Evolutionary conservation across 1,139 yeast species (phyloP).

Genomic region (Magnusiomyces paraingens): DNA sequence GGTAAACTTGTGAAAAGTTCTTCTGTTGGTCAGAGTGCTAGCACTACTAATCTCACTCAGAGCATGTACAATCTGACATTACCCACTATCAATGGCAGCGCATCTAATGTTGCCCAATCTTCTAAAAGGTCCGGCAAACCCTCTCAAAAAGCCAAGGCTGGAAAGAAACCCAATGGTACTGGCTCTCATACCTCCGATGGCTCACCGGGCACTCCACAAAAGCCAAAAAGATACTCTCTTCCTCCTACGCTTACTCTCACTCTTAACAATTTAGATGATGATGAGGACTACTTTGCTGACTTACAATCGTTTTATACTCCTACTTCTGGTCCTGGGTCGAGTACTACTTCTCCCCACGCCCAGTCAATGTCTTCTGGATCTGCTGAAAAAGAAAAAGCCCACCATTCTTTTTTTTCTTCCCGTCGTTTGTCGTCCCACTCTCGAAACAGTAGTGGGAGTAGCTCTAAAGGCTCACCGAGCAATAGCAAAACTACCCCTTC

Average conservation of each 20-base stretch:
- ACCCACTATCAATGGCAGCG: constrained; percentile 1
- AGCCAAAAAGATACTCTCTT: constrained; percentile 1
- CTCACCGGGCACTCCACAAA: neutral
- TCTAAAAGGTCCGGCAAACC: neutral
- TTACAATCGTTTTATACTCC: neutral
- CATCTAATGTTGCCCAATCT: neutral
- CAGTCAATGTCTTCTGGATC: neutral
- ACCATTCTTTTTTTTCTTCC: neutral
- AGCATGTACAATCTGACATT: constrained; percentile 4
- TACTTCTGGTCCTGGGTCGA: neutral
- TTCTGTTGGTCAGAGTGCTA: neutral
- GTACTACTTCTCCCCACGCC: neutral
- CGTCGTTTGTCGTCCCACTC: neutral
- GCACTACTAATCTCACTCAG: neutral
- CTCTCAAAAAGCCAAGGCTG: neutral
- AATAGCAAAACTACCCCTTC: neutral
- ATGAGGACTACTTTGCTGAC: neutral
- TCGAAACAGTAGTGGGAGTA: neutral
- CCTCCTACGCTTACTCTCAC: neutral
- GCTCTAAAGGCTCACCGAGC: neutral
- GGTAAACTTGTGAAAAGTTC: neutral
- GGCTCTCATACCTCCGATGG: neutral
- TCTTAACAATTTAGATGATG: neutral
- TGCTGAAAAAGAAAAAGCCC: neutral
- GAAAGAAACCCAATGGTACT: neutral